Evolutionary conservation across 2,329 filamentous ascomycete species (phyloP).

Genomic region (Xylaria digitata): DNA sequence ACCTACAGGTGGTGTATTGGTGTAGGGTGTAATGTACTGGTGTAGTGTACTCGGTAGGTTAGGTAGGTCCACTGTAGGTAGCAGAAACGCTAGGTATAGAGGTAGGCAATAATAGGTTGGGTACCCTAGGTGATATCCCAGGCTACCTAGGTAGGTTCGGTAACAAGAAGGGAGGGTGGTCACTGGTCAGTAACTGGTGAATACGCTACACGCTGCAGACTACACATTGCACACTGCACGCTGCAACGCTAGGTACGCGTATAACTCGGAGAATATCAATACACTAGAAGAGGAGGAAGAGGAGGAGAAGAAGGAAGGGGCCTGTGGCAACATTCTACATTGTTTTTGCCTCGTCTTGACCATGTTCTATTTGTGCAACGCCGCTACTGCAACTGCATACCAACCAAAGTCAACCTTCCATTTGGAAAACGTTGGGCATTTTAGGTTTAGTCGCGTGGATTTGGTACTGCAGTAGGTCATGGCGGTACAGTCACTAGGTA

Average conservation of each 20-base stretch:
- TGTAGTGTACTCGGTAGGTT: no score
- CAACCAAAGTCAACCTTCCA: slow-evolving; percentile 18
- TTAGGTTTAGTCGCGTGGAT: slow-evolving; percentile 31
- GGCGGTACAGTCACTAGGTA: background rate
- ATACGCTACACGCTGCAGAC: no score
- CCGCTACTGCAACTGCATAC: slow-evolving; percentile 4
- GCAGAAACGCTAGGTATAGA: no score
- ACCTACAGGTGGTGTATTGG: no score
- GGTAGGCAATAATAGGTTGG: no score
- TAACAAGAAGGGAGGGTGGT: background rate
- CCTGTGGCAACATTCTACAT: slow-evolving; percentile 16
- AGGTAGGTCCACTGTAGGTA: no score
- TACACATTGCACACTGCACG: background rate
- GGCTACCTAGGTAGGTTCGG: no score
- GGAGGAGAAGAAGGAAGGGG: slow-evolving; percentile 12
- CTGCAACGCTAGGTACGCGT: background rate
- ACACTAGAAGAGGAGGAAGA: no score
- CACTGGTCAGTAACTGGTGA: no score
- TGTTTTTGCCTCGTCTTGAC: slow-evolving; percentile 5
- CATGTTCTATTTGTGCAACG: slow-evolving; percentile 13
- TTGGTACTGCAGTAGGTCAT: background rate
- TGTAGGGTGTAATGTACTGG: no score
- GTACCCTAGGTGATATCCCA: no score
- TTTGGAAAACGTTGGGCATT: slow-evolving; percentile 23
- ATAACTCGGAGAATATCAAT: slow-evolving; percentile 6